Percentiles rank a stretch among this genome's conserved stretches.
Evolutionary conservation across 2,329 filamentous ascomycete species (phyloP).

Genomic region (Neofusicoccum umdonicola): DNA sequence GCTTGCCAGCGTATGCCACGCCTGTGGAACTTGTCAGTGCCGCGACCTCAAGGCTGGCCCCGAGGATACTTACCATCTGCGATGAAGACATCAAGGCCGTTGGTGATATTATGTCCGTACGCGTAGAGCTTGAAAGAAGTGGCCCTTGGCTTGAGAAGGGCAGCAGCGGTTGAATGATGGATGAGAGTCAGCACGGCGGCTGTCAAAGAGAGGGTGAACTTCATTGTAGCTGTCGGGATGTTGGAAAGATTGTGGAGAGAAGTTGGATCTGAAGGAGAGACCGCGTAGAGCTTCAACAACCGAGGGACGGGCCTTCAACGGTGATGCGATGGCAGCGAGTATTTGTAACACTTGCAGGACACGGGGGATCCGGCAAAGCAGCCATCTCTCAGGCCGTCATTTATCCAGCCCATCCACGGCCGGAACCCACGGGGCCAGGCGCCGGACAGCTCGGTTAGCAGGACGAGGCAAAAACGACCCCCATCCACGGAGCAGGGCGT

Average conservation of each 20-base stretch:
- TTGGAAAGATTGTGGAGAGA: neutral
- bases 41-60: neutral
- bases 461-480: neutral
- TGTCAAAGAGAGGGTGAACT: neutral
- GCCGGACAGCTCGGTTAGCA: neutral
- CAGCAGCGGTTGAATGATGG: neutral
- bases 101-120: slow-evolving; percentile 28
- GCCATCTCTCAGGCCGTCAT: neutral
- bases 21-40: slow-evolving; percentile 23
- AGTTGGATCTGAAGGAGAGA: neutral
- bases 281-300: neutral
- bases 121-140: slow-evolving; percentile 28
- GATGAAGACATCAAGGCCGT: slow-evolving; percentile 32
- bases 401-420: neutral
- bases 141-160: slow-evolving; percentile 2
- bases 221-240: neutral
- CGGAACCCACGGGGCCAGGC: neutral
- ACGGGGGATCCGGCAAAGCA: neutral
- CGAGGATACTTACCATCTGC: slow-evolving; percentile 29
- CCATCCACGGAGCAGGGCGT: neutral
- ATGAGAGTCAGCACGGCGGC: neutral
- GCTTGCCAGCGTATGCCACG: slow-evolving; percentile 32
- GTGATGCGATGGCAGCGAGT: neutral
- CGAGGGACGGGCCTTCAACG: neutral
- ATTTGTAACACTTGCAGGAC: neutral